Conservation (phyloP, 2,329 filamentous ascomycete genomes). For the Ophiocordyceps sinensis region DNA sequence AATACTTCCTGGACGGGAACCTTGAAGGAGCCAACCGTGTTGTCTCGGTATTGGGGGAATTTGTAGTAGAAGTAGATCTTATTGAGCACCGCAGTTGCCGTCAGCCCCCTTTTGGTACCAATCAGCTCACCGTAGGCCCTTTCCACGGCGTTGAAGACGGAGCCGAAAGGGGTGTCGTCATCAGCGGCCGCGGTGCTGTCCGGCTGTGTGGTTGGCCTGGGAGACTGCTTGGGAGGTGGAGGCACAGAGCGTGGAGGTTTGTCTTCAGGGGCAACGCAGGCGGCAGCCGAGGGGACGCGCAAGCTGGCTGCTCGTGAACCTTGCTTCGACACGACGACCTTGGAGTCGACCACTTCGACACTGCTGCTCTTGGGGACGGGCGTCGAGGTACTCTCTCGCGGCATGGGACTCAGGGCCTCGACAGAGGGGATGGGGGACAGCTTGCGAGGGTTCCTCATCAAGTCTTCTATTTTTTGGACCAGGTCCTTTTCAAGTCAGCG, state of each 20-base stretch:
- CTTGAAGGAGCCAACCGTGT: conserved; percentile 19
- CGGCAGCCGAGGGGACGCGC: neutral
- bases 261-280: neutral
- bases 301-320: neutral
- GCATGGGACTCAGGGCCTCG: conserved; percentile 5
- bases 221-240: neutral
- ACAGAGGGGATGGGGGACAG: conserved; percentile 6
- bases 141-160: conserved; percentile 13
- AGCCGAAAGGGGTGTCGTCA: conserved; percentile 12
- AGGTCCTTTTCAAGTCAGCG: conserved; percentile 10
- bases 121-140: conserved; percentile 4
- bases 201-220: neutral
- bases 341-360: conserved; percentile 2
- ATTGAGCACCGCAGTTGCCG: conserved; percentile 9
- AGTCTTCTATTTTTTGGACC: conserved; percentile 9
- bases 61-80: conserved; percentile 18
- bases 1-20: conserved; percentile 27
- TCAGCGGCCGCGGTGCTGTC: neutral
- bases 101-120: conserved; percentile 10
- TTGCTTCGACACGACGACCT: neutral
- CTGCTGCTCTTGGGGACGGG: conserved; percentile 4
- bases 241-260: neutral
- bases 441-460: conserved; percentile 9
- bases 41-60: conserved; percentile 14
- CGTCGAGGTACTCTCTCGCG: conserved; percentile 3